These are phyloP conservation scores for Hypsizygus marmoreus DNA, from an alignment of 768 basidiomycete genomes.

Conservation along the genomic window DNA sequence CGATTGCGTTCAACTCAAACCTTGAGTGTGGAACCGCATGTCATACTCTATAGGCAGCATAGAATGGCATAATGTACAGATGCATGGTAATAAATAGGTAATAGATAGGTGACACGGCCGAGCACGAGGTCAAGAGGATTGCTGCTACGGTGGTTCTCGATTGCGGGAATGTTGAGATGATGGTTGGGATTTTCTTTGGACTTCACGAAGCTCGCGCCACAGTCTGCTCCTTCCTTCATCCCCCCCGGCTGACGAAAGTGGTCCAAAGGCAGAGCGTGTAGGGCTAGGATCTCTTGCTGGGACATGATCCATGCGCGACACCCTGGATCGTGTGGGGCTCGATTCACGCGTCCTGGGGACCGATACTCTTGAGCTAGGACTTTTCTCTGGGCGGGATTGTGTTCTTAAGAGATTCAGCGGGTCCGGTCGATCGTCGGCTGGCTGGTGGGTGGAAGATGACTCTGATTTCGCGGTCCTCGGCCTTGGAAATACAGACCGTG, in stretches of 20 bases:
- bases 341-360: conserved; percentile 26
- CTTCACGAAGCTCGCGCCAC: conserved; percentile 57
- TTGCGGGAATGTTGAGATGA: conserved; percentile 44
- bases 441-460: conserved; percentile 12
- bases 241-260: conserved; percentile 31
- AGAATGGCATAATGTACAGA: conserved; percentile 7
- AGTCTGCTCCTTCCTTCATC: conserved; percentile 45
- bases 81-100: conserved; percentile 12
- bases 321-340: conserved; percentile 23
- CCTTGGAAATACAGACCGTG: conserved; percentile 10
- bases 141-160: conserved; percentile 33
- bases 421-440: conserved; percentile 12
- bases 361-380: conserved; percentile 35
- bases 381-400: conserved; percentile 38
- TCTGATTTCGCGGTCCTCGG: conserved; percentile 14
- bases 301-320: conserved; percentile 3
- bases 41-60: background rate
- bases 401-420: conserved; percentile 23
- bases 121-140: conserved; percentile 10
- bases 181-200: conserved; percentile 48
- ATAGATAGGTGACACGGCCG: conserved; percentile 10
- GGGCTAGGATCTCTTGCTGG: conserved; percentile 19
- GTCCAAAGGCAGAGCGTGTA: conserved; percentile 14
- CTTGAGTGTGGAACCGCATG: too few species aligned
- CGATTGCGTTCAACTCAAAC: too few species aligned